Evolutionary conservation across 345 rosid species (phyloP), one percentile per base, ranked within the genome.

Genomic region (Rhodamnia argentea): DNA sequence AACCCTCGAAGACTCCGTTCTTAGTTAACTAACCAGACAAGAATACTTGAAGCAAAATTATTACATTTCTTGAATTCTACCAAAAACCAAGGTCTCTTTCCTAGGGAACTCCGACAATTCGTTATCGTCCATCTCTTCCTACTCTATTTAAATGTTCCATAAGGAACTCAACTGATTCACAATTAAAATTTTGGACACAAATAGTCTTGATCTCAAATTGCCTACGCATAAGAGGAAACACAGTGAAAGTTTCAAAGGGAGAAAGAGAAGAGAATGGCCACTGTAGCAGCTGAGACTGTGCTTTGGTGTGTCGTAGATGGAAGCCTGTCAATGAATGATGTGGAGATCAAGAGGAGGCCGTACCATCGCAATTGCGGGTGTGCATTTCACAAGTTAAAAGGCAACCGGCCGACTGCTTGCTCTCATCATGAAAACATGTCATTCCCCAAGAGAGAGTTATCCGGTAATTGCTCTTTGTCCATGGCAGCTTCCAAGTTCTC

Each of bases 281-380:
- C 82, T 13, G 26, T 62, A 55, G 82, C 84, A 22, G 84, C 85
- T 29, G 82, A 64, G 26, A 47, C 37, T 59, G 22, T 86, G 53
- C 52, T 86, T 32, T 27, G n/a, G n/a, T 60, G 82, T 37, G 78
- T 64, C 50, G 29, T 82, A 55, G 81, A 60, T 37, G 56, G 82
- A 52, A 70, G 89, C 82, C 22, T 87, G 26, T 52, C 20, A 1
- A 14, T 52, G 55, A 52, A 52, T 52, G 83, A 87, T 47, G 40
- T 44, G 52, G 86, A 76, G 58, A n/a, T 87, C 51, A 78, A 82
- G 83, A 26, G 75, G n/a, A 59, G 89, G 59, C 87, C 85, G 1
- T 62, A 87, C 59, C 89, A 87, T 85, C 78, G 84, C 22, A 87
- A 83, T 57, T 87, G 89, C 83, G 13, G 78, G n/a, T 87, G 85